Base-by-base conservation (phyloP, 345 rosid species). In the Melastoma malabathricum region DNA sequence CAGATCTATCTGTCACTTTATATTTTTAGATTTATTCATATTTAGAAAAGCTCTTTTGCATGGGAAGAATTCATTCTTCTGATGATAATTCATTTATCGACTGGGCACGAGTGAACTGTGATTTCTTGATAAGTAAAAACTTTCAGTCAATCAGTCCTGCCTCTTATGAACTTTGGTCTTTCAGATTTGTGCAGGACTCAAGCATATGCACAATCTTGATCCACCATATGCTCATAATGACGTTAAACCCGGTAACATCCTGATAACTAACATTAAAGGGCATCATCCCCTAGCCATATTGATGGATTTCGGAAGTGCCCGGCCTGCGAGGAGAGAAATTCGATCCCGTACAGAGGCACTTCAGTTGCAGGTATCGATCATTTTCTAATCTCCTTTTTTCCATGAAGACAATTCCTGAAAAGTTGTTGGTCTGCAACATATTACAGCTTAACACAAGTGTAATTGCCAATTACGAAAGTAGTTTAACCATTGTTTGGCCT, bases 161-260 rank as follows among this genome's bases (percentile, higher is more conserved):
- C 57, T 57, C 51, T 63, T 46, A 41, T 58, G 49, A 63, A 60
- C 61, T 56, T 43, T 15, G 47, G 59, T 55, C 51, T 53, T 51
- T 51, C 78, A 92, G 99, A 84, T 92, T 58, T 88, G 99, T 71
- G 94, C 90, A 64, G 99, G 99, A 61, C 82, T 92, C 50, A 81
- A 79, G 68, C 95, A 92, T 69, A 88, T 92, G 99, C 97, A 88
- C 64, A 55, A 75, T 59, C 72, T 84, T 65, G 94, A 79, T 56
- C 95, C 97, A 51, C 94, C 98, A 51, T 84, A 84, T 70, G 95
- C 97, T 56, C 98, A 92, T 75, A 88, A 92, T 76, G 98, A 92
- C 76, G 94, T 92, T 56, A 92, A 92, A 75, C 94, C 98, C 48
- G 98, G 98, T 22, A 92, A 92, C 65, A 73, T 92, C 56, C 94